Evolutionary conservation across 2,329 filamentous ascomycete species (phyloP).

Genomic region (Fusarium devonianum): DNA sequence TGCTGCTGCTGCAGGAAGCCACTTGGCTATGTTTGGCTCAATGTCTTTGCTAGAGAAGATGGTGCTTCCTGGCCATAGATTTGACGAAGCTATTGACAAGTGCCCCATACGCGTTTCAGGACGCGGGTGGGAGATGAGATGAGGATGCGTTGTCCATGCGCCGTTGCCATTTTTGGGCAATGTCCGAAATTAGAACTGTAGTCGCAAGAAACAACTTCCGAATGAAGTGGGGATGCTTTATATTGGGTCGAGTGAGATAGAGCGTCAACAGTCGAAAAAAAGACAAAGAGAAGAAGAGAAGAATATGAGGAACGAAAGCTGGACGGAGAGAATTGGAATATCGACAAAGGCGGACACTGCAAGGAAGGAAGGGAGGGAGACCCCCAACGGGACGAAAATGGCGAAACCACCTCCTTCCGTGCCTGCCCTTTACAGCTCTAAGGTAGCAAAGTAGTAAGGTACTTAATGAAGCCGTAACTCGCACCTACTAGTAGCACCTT

Average conservation of each 20-base stretch:
- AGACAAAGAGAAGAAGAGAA: not conserved
- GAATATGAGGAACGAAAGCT: too few relatives aligned
- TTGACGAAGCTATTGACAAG: not conserved
- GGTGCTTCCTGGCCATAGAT: conserved; percentile 2
- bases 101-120: conserved; percentile 22
- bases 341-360: too few relatives aligned
- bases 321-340: too few relatives aligned
- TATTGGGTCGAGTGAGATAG: not conserved
- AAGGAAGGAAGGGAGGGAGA: too few relatives aligned
- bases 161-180: conserved; percentile 3
- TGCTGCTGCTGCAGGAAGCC: conserved; percentile 21
- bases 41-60: conserved; percentile 14
- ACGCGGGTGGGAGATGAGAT: conserved; percentile 10
- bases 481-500: too few relatives aligned
- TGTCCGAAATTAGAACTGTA: conserved; percentile 20
- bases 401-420: too few relatives aligned
- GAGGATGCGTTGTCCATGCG: conserved; percentile 14
- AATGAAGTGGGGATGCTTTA: not conserved
- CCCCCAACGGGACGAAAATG: too few relatives aligned
- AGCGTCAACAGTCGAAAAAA: not conserved
- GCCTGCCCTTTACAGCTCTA: too few relatives aligned
- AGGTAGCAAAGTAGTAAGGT: too few relatives aligned
- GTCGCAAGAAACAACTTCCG: not conserved
- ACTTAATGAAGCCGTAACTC: too few relatives aligned
- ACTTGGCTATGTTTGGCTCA: conserved; percentile 24